These are phyloP conservation scores for Fomitopsis pinicola DNA, from an alignment of 1,284 basidiomycete genomes.

Conservation along the genomic window DNA sequence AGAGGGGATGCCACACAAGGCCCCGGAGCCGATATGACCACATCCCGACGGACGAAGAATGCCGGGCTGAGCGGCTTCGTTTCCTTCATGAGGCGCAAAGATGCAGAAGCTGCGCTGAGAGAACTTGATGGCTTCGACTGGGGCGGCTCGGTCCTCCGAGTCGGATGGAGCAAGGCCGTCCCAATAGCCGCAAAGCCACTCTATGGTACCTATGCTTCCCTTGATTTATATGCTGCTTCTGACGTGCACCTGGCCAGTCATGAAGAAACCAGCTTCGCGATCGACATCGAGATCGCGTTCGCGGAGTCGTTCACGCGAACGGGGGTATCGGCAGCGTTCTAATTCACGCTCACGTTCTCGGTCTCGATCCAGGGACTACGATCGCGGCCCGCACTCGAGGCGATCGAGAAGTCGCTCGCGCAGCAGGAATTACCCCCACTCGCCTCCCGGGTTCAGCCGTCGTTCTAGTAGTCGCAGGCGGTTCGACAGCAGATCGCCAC, in stretches of 20 bases:
- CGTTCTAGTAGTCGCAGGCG: constrained; percentile 28
- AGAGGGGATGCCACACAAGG: constrained; percentile 58
- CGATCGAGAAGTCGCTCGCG: constrained; percentile 37
- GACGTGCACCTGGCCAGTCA: constrained; percentile 19
- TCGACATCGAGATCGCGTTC: constrained; percentile 17
- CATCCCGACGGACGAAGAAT: constrained; percentile 61
- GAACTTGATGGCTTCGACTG: constrained; percentile 91
- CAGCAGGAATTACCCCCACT: constrained; percentile 35
- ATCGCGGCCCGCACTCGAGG: constrained; percentile 34
- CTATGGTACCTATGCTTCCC: constrained; percentile 58
- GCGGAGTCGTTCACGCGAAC: constrained; percentile 32
- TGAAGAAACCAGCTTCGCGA: constrained; percentile 24
- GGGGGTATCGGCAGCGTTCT: constrained; percentile 13
- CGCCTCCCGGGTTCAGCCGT: constrained; percentile 29
- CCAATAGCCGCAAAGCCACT: constrained; percentile 75
- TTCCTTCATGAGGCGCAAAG: constrained; percentile 88
- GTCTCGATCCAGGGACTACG: constrained; percentile 44
- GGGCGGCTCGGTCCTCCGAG: constrained; percentile 80
- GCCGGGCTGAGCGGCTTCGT: constrained; percentile 90
- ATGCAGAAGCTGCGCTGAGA: constrained; percentile 84
- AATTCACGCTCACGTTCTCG: constrained; percentile 43
- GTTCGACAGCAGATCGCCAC: constrained; percentile 38
- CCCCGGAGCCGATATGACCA: constrained; percentile 72
- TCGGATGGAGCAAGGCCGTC: constrained; percentile 96
- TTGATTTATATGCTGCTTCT: background rate